Evolutionary conservation across 2,329 filamentous ascomycete genomes (phyloP).

Genomic region (Aspergillus japonicus): DNA sequence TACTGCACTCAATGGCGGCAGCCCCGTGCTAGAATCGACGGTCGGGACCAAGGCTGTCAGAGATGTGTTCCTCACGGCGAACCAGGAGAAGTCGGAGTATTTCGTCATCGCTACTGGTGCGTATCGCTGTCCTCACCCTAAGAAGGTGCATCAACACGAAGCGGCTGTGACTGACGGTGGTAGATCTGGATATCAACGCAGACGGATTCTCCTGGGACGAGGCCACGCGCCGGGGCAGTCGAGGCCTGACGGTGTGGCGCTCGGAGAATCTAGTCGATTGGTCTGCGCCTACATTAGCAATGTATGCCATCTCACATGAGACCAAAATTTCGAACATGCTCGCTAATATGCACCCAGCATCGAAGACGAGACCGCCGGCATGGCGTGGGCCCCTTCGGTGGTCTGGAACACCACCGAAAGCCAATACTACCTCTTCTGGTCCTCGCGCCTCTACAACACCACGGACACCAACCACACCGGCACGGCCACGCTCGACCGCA

Average conservation of each 20-base stretch:
- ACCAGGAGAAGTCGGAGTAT: neutral
- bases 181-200: constrained; percentile 10
- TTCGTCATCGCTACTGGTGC: constrained; percentile 5
- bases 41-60: neutral
- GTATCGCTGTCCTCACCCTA: neutral
- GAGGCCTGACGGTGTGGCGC: neutral
- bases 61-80: constrained; percentile 7
- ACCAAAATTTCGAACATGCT: no score
- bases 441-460: neutral
- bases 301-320: neutral
- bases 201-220: constrained; percentile 10
- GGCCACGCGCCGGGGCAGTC: constrained; percentile 7
- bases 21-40: neutral
- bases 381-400: constrained; percentile 9
- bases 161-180: neutral
- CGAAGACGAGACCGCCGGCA: constrained; percentile 5
- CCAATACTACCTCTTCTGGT: constrained; percentile 10
- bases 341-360: neutral
- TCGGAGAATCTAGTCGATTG: constrained; percentile 6
- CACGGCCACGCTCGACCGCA: constrained; percentile 3
- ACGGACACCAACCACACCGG: neutral
- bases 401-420: constrained; percentile 5
- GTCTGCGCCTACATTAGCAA: neutral
- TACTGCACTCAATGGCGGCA: constrained; percentile 1
- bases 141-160: neutral